Evolutionary conservation across 306 rosid genomes (phyloP), one percentile per base, ranked within the genome.

Genomic region (Ammopiptanthus mongolicus): DNA sequence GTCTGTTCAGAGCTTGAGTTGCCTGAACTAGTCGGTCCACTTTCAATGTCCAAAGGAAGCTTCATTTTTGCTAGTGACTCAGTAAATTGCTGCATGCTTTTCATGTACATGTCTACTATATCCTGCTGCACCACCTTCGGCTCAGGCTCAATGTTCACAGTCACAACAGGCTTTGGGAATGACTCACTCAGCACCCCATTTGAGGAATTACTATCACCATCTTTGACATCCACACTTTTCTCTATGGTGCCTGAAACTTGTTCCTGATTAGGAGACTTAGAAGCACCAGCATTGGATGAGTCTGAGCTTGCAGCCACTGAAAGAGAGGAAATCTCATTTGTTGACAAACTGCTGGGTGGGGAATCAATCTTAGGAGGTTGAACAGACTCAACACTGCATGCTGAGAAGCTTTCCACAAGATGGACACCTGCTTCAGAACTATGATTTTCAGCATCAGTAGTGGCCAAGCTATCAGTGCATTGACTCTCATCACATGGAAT

Each of bases 31-130:
- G 91, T 79, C 19, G 92, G 88, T 34, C 92, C 92, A 55, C 69
- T 83, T 52, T 91, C 97, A 8, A 85, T 52, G 85, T 95, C 98
- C 87, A 92, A 64, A 47, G 98, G 98, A 58, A 95, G 97, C 84
- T 95, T 95, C 98, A 91, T 95, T 44, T 91, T 91, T 5, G 98
- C 97, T 83, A 95, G 72, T 60, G 97, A 95, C 86, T 94, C 98
- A 0, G 97, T 94, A 71, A 93, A 89, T 65, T 94, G 98, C 77
- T 95, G 98, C 98, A 95, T 91, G 84, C 98, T 91, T 82, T 95
- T 95, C 97, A 91, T 90, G 86, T 91, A 91, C 95, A 90, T 90
- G 85, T 95, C 96, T 52, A 95, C 98, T 60, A 95, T 80, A 9
- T 95, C 98, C 88, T 95, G 98, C 82, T 95, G 98, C 84, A 91